Evolutionary conservation across 345 rosid genomes (phyloP), one percentile per base, ranked within the genome.

Genomic region (Aquilaria sinensis): DNA sequence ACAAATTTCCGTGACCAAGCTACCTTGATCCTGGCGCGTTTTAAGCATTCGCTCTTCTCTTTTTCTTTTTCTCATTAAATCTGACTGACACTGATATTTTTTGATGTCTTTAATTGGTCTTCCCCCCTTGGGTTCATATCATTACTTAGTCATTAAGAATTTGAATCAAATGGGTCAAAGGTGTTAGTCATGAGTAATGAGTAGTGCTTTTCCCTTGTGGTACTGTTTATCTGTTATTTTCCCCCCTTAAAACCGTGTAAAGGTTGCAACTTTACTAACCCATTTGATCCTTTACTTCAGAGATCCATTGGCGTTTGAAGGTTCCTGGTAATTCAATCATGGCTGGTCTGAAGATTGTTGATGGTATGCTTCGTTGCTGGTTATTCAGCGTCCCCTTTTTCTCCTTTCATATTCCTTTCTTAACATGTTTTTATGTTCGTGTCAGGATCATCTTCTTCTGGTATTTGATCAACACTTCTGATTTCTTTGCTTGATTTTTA

Each of bases 271-370:
- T 65, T 48, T 43, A 16, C 10, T 67, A 13, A 59, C 32, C 15
- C 45, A 8, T 56, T 51, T 54, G 31, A 14, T 53, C 37, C 48
- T n/a, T 2, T 23, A 1, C 4, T 53, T 31, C 29, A 45, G 37
- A 57, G 56, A 54, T 59, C 30, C 37, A 16, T 59, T 61, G 62
- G 72, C 61, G 45, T 33, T 61, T 56, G 48, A 58, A 63, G 67
- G 64, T 64, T 58, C 45, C 16, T 41, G 57, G 9, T 50, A 31
- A 50, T 16, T 62, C 6, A 16, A 63, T 46, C 51, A 80, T 80
- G 84, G 75, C 79, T 33, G 69, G 72, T 30, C 64, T 53, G 51
- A 63, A 49, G 50, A 70, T 37, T 46, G 45, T 67, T 12, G 71
- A 69, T 48, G 72, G 61, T 58, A 64, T 78, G 74, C 71, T 53